These are phyloP conservation scores for Domatiomyces globalis DNA, from an alignment of 2,329 filamentous ascomycete genomes.

Conservation along the genomic window DNA sequence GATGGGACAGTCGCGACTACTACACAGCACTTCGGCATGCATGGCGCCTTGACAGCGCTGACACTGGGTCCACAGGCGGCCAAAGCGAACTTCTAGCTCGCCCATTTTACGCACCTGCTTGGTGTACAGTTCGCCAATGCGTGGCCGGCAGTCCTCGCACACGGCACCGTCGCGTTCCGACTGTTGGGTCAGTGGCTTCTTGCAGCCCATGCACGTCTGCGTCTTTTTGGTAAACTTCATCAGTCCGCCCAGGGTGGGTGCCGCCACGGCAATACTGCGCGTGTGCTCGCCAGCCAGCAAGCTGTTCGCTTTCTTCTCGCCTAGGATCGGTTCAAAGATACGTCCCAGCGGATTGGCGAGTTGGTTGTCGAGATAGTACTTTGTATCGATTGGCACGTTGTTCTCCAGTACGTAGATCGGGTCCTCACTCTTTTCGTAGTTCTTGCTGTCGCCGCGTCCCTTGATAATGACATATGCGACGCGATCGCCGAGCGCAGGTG, in stretches of 20 bases:
- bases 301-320: constrained; percentile 76
- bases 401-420: constrained; percentile 94
- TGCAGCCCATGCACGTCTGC: constrained; percentile 96
- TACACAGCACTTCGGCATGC: constrained; percentile 97
- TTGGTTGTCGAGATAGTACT: constrained; percentile 97
- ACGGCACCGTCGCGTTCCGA: constrained; percentile 74
- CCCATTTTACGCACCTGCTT: constrained; percentile 77
- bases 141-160: constrained; percentile 68
- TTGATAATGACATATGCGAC: constrained; percentile 98
- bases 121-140: constrained; percentile 84
- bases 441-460: constrained; percentile 74
- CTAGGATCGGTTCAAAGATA: constrained; percentile 96
- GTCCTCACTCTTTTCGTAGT: constrained; percentile 94
- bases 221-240: constrained; percentile 99
- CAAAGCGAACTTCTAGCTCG: constrained; percentile 85
- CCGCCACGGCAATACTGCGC: constrained; percentile 82
- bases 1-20: constrained; percentile 89
- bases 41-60: constrained; percentile 95
- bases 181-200: constrained; percentile 75
- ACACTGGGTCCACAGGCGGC: constrained; percentile 92
- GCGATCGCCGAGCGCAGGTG: constrained; percentile 81
- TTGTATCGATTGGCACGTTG: constrained; percentile 94
- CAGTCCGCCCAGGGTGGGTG: constrained; percentile 75
- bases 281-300: constrained; percentile 89
- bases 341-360: constrained; percentile 83